Conservation (phyloP, 2,329 filamentous ascomycete genomes). For the Cladosporium sp. region DNA sequence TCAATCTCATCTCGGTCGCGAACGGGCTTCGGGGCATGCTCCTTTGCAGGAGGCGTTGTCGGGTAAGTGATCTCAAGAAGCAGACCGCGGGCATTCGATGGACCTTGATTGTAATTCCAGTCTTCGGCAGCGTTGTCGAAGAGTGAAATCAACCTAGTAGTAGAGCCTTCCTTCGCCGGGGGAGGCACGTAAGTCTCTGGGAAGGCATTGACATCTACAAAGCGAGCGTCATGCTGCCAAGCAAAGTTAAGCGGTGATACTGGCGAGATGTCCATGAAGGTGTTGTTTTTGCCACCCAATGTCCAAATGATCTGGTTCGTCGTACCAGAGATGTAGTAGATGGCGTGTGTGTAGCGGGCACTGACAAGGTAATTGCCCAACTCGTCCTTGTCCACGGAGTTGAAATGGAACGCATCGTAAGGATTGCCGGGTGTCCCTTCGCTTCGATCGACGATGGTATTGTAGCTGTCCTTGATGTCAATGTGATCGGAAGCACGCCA, state of each 20-base stretch:
- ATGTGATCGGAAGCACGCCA: slow-evolving; percentile 52
- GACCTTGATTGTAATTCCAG: slow-evolving; percentile 33
- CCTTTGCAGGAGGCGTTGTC: not conserved
- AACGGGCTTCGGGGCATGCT: not conserved
- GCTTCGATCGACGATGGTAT: slow-evolving; percentile 41
- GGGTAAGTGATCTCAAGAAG: slow-evolving; percentile 37
- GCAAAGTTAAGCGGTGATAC: slow-evolving; percentile 33
- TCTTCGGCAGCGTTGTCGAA: slow-evolving; percentile 56
- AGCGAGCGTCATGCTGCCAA: slow-evolving; percentile 39
- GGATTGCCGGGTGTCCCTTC: slow-evolving; percentile 45
- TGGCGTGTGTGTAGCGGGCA: slow-evolving; percentile 43
- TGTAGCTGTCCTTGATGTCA: slow-evolving; percentile 33
- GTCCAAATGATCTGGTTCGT: slow-evolving; percentile 49
- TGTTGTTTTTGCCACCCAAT: slow-evolving; percentile 48
- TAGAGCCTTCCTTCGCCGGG: slow-evolving; percentile 24
- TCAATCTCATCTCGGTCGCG: not conserved
- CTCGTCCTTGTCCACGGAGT: slow-evolving; percentile 51
- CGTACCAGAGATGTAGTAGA: slow-evolving; percentile 47
- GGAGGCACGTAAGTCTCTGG: slow-evolving; percentile 30
- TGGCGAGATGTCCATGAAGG: slow-evolving; percentile 35
- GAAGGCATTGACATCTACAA: slow-evolving; percentile 28
- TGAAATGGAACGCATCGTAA: slow-evolving; percentile 57
- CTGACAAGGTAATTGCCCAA: slow-evolving; percentile 51
- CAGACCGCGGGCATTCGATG: slow-evolving; percentile 33
- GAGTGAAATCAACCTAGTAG: slow-evolving; percentile 50